Base-by-base conservation (phyloP, 2,329 filamentous ascomycete species). In the Fusarium sp. region DNA sequence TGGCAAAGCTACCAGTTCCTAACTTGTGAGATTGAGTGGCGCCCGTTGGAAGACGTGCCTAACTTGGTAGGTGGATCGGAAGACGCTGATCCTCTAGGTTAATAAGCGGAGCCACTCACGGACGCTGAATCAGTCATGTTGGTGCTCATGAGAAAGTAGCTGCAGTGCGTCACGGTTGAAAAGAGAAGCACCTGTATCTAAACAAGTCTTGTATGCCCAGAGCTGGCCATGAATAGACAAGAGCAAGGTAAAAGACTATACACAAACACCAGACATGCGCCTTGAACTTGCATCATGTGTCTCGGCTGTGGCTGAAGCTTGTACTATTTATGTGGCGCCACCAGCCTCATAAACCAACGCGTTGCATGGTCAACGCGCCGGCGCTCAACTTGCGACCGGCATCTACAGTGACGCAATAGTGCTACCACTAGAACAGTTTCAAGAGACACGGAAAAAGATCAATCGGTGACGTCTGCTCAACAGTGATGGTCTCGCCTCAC, bases 1-100 rank as follows among this genome's bases (percentile, higher is more conserved):
- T 82, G 7, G 76, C 77, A 62, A 69, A 79, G 7, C 75, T 75
- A 21, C 79, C 78, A 50, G 66, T 76, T 29, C 79, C 78, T 31
- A 81, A 65, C 66, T 82, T 82, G 50, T 79, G 74, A 69, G 37
- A 3, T 14, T 27, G 7, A 35, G 31, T 21, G 46, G 46, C 3
- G 13, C 11, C 8, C 7, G 9, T 17, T 27, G 4, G 13, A 29
- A 49, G 46, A 8, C 35, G 19, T 19, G 4, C n/a, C n/a, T n/a
- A n/a, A n/a, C n/a, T n/a, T n/a, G n/a, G n/a, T n/a, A n/a, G n/a
- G 23, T 10, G 41, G 25, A 15, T 14, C 39, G 14, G 15, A 8
- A 39, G 15, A 39, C 8, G 15, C 6, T 38, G 37, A 19, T n/a
- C 17, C 17, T 9, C 19, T 23, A 14, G 38, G 38, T 19, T 41